phyloP scores from a whole-genome alignment of 139 green algal species.

The Coccomyxa sp. region DNA sequence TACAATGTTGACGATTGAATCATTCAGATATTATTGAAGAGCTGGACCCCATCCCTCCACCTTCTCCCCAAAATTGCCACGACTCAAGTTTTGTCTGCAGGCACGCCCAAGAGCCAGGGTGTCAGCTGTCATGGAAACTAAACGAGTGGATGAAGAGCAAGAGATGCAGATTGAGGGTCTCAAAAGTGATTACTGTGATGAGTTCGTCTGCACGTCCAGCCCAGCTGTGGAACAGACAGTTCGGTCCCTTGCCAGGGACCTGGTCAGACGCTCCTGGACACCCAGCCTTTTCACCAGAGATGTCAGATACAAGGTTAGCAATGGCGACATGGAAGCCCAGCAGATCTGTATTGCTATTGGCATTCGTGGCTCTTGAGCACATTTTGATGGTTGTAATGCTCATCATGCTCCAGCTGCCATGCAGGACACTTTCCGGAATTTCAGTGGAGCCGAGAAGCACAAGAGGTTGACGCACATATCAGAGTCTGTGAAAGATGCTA shows the following conservation, averaged over 20 bases:
- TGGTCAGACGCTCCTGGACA: slow-evolving; percentile 37
- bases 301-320: slow-evolving; percentile 35
- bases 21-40: too few relatives aligned
- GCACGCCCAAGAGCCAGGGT: too few relatives aligned
- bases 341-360: background rate
- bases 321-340: background rate
- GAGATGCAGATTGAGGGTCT: slow-evolving; percentile 20
- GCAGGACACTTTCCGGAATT: background rate
- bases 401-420: too few relatives aligned
- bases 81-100: too few relatives aligned
- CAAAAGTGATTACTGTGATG: slow-evolving; percentile 54
- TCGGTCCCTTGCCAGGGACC: slow-evolving; percentile 41
- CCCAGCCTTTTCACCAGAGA: slow-evolving; percentile 25
- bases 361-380: background rate
- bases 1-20: too few relatives aligned
- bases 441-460: background rate
- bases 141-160: background rate
- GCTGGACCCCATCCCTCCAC: too few relatives aligned
- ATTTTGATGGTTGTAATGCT: too few relatives aligned
- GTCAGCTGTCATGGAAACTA: too few relatives aligned
- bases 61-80: too few relatives aligned
- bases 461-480: slow-evolving; percentile 2
- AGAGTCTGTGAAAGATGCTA: slow-evolving; percentile 3
- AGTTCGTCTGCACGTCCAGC: slow-evolving; percentile 66
- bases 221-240: slow-evolving; percentile 66